Base-by-base conservation (phyloP, 345 rosid species). In the Sonneratia caseolaris region DNA sequence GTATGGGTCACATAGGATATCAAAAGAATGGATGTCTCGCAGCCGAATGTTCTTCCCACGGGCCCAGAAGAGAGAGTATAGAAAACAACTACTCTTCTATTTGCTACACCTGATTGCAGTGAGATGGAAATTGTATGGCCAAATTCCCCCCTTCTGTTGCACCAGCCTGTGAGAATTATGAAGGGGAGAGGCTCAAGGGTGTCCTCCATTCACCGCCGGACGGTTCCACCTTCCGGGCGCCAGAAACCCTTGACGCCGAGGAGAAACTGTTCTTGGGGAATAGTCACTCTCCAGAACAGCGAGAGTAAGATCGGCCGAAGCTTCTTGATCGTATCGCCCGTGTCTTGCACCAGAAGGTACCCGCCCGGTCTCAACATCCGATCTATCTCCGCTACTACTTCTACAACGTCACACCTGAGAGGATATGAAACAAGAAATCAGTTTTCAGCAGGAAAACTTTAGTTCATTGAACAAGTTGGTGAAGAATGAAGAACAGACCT, bases 301-400 rank as follows among this genome's bases (percentile, higher is more conserved):
- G 96, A 86, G 16, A 73, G 78, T 48, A 90, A 71, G 32, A 91
- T 68, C 0, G 84, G 72, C 69, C 73, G 76, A 45, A 94, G 86
- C 81, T 80, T 87, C 82, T 82, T 73, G 59, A 88, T 79, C 56
- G 71, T 81, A 73, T 86, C 89, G 66, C 57, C 76, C 57, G 84
- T 83, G 80, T 94, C 97, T 80, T 91, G 91, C n/a, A 91, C 77
- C 79, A 94, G 68, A 70, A 90, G 56, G 72, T 88, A 88, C 40
- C 97, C 97, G 0, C 91, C 91, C 2, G 97, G 96, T 75, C 97
- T 84, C 80, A 90, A 70, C 55, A 94, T 74, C 47, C 97, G 86
- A 76, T 94, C 96, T 53, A 94, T 87, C 81, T 94, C 98, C 32
- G 69, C 87, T 18, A 74, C 86, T 38, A 90, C 81, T 51, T 81